Evolutionary conservation across 495 filamentous ascomycete genomes (phyloP).

Genomic region (Xylaria castorea): DNA sequence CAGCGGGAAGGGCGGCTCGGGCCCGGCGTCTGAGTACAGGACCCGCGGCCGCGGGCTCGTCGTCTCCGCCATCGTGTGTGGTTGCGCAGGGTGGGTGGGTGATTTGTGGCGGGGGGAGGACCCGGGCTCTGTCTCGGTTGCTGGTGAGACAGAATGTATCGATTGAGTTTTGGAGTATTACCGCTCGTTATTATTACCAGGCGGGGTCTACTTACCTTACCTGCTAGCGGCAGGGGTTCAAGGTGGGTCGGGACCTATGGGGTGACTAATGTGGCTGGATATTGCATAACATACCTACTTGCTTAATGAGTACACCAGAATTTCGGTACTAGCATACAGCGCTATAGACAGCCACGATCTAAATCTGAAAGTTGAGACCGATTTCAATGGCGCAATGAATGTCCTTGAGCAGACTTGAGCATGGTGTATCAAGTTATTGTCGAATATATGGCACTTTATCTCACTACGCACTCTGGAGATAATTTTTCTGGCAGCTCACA

Average conservation of each 20-base stretch:
- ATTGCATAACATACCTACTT: too few relatives aligned
- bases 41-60: conserved; percentile 58
- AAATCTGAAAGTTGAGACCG: background rate
- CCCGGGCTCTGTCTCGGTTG: background rate
- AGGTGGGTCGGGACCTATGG: too few relatives aligned
- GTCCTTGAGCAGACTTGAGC: background rate
- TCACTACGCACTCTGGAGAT: background rate
- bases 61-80: conserved; percentile 16
- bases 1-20: conserved; percentile 79
- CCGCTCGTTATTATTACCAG: background rate
- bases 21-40: conserved; percentile 73
- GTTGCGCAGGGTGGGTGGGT: background rate
- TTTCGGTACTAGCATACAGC: background rate
- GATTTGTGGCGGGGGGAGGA: background rate
- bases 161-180: background rate
- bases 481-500: background rate
- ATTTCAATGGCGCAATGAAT: background rate
- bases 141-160: background rate
- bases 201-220: too few relatives aligned
- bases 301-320: background rate
- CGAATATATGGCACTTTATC: background rate
- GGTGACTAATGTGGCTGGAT: too few relatives aligned
- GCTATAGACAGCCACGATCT: background rate
- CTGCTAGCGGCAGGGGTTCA: too few relatives aligned
- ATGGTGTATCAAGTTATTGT: background rate